A percentile compares a stretch with the other conserved stretches of the same genome.
Evolutionary conservation across 2,329 filamentous ascomycete species (phyloP).

Genomic region (Chalaropsis thielavioides): DNA sequence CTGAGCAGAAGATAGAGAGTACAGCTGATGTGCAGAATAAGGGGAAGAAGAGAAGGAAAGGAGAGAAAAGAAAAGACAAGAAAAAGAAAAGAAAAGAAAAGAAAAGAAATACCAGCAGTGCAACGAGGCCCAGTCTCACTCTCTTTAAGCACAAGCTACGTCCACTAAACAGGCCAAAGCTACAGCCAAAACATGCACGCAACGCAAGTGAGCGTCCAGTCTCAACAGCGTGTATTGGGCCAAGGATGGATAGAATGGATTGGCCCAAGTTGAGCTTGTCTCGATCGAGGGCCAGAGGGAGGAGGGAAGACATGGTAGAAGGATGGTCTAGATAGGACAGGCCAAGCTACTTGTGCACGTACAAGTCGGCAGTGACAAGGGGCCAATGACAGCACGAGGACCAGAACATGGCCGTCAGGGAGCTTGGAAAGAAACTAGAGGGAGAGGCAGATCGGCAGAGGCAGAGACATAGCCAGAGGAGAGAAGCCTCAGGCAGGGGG

Average conservation of each 20-base stretch:
- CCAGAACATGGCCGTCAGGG: neutral
- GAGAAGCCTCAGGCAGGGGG: neutral
- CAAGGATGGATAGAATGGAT: neutral
- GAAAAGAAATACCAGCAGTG: neutral
- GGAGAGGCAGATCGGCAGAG: neutral
- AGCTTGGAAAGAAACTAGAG: neutral
- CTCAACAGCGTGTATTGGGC: neutral
- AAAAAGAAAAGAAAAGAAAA: neutral
- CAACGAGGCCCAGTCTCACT: neutral
- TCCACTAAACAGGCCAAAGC: neutral
- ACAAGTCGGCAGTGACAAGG: neutral
- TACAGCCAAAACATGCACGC: neutral
- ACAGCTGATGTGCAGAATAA: neutral
- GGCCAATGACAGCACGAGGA: conserved; percentile 1
- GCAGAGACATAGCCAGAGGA: neutral
- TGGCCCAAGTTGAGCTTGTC: neutral
- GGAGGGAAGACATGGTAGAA: neutral
- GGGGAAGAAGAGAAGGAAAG: conserved; percentile 1
- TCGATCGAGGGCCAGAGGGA: neutral
- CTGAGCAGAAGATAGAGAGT: neutral
- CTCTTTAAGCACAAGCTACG: neutral
- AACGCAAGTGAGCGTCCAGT: neutral
- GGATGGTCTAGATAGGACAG: neutral
- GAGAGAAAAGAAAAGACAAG: conserved; percentile 12
- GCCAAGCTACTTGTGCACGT: neutral